Evolutionary conservation across 108 stramenopile genomes (phyloP), one percentile per base, ranked within the genome.

Genomic region (Mediolabrus comicus): DNA sequence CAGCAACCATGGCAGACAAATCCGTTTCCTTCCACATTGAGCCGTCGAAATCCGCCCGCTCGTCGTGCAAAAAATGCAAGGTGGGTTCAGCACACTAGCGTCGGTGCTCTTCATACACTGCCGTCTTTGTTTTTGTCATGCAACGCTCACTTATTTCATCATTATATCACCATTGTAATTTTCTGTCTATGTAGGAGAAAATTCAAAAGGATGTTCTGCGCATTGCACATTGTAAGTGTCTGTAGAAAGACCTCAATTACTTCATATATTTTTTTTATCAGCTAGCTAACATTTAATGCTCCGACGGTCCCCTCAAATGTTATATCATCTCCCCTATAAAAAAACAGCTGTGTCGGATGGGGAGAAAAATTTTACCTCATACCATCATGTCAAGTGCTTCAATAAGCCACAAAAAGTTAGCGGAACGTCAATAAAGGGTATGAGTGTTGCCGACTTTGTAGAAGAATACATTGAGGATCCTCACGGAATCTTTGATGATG

Each of bases 11-110:
- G 64, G 27, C 46, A 17, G 19, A 22, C 11, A 62, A 60, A 39
- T 26, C 59, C n/a, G 46, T 59, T 52, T 52, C 53, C 16, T 82
- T 38, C 31, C 52, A 31, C 12, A 30, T 81, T 14, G 58, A 87
- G 65, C 17, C 54, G 27, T 79, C 88, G 60, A 89, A 87, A 63
- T 64, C 74, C 14, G 73, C 55, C 33, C 79, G 88, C 10, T 54
- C 75, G 33, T 76, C 62, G 14, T 90, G 88, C 71, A 83, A 84
- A 35, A 78, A 71, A 34, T 90, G 85, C 81, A 90, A 87, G 62
- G 85, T 49, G 22, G 5, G 46, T 24, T 49, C 22, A 22, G 22
- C 4, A 1, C 41, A 4, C 17, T 22, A 8, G 4, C 22, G 46
- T 1, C 46, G 22, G n/a, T 43, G 46, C 22, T 22, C 1, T 8